phyloP scores from a whole-genome alignment of 2,329 filamentous ascomycete species.

The Penicillium freii region DNA sequence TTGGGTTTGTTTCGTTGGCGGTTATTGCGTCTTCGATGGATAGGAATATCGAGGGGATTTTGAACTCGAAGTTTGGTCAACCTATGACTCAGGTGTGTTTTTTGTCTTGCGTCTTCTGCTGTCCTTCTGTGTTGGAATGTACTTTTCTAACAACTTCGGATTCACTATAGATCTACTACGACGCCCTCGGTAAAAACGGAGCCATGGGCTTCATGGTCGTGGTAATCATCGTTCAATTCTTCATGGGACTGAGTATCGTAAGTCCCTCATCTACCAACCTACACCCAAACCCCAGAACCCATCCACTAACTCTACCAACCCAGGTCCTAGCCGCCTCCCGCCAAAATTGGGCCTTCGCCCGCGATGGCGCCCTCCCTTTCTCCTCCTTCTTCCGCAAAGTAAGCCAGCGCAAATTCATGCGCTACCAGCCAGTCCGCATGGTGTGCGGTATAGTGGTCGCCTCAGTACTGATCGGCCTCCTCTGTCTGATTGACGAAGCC shows the following conservation, averaged over 20 bases:
- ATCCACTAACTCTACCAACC: conserved; percentile 12
- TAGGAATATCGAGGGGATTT: conserved; percentile 50
- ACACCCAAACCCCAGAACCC: no score
- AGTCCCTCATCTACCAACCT: not conserved
- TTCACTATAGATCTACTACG: conserved; percentile 54
- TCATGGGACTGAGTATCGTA: conserved; percentile 59
- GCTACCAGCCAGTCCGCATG: conserved; percentile 57
- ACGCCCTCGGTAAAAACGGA: conserved; percentile 59
- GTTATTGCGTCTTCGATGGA: conserved; percentile 59
- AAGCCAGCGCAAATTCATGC: conserved; percentile 47
- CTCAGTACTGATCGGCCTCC: conserved; percentile 54
- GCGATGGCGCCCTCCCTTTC: conserved; percentile 60
- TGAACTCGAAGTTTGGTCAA: conserved; percentile 55
- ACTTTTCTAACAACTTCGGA: not conserved
- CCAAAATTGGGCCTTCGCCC: conserved; percentile 61
- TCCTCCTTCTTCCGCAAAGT: conserved; percentile 57
- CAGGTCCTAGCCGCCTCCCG: conserved; percentile 55
- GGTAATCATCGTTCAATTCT: conserved; percentile 60
- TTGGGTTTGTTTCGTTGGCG: conserved; percentile 59
- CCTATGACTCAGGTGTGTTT: conserved; percentile 52
- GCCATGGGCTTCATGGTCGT: conserved; percentile 59
- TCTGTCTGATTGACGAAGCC: conserved; percentile 56
- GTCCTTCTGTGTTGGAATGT: not conserved
- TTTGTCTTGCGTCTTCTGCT: not conserved
- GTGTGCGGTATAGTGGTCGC: conserved; percentile 57